These are phyloP conservation scores for Plasmodium coatneyi DNA, from an alignment of 169 alveolate species.

Conservation along the genomic window DNA sequence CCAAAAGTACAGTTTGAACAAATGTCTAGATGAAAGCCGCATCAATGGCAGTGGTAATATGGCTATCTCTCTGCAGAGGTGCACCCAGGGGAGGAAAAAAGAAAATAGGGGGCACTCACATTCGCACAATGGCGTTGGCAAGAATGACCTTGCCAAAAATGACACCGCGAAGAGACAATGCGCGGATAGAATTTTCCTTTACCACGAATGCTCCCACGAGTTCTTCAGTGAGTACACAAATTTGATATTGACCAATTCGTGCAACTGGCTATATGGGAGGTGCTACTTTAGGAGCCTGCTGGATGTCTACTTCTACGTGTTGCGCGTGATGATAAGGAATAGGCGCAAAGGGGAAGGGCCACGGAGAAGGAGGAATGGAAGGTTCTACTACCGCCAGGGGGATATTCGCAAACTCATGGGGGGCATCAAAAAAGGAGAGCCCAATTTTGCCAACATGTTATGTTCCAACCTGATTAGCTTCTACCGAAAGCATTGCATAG, in stretches of 20 bases:
- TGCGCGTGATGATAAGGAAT: slow-evolving; percentile 17
- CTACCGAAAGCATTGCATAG: neutral
- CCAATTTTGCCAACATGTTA: neutral
- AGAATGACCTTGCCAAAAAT: neutral
- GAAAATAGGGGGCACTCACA: neutral
- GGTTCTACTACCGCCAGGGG: slow-evolving; percentile 1
- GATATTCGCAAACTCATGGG: neutral
- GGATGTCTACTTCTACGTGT: slow-evolving; percentile 50
- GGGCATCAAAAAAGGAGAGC: neutral
- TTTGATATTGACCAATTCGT: slow-evolving; percentile 19
- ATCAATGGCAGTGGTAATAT: neutral
- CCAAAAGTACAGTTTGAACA: neutral
- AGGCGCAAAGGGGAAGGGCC: neutral
- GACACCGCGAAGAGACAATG: neutral
- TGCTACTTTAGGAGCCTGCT: slow-evolving; percentile 14
- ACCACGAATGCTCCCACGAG: slow-evolving; percentile 32
- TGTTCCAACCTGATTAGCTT: slow-evolving; percentile 7
- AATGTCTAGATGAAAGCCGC: neutral
- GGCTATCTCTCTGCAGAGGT: neutral
- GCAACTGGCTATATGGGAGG: slow-evolving; percentile 12
- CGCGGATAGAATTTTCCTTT: slow-evolving; percentile 15
- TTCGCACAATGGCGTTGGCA: neutral
- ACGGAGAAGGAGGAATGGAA: neutral
- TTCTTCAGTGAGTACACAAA: slow-evolving; percentile 20
- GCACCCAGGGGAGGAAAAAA: neutral